Percentiles rank a stretch among this genome's conserved stretches.
Evolutionary conservation across 768 basidiomycete species (phyloP).

Genomic region (Hericium alpestre): DNA sequence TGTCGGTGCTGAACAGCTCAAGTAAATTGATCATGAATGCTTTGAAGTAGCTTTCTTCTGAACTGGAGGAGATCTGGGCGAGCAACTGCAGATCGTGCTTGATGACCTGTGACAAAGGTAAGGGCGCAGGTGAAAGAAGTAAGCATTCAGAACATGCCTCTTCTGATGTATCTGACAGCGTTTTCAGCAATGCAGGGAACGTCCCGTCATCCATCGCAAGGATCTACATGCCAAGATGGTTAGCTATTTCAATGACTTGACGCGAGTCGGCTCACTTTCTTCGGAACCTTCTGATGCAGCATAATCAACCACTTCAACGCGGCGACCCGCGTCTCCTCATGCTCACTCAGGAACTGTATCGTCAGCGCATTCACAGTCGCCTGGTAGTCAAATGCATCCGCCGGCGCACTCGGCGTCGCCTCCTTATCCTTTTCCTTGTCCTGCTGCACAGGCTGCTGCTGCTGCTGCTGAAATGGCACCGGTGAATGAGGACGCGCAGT

Average conservation of each 20-base stretch:
- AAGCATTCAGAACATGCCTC: conserved; percentile 40
- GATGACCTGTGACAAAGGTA: conserved; percentile 51
- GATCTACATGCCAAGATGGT: conserved; percentile 40
- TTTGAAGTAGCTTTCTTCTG: conserved; percentile 92
- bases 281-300: conserved; percentile 96
- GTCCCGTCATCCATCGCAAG: conserved; percentile 94
- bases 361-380: conserved; percentile 88
- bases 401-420: conserved; percentile 19
- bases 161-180: conserved; percentile 90
- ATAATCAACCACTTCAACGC: conserved; percentile 97
- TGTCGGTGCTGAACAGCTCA: conserved; percentile 90
- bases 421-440: conserved; percentile 1
- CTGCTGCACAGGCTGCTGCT: background rate
- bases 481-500: background rate
- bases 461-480: background rate
- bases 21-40: conserved; percentile 92
- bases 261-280: conserved; percentile 49
- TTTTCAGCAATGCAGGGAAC: conserved; percentile 91
- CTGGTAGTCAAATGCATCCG: conserved; percentile 83
- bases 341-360: conserved; percentile 90
- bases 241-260: background rate
- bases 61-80: conserved; percentile 92
- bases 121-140: too few relatives aligned
- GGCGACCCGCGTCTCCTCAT: conserved; percentile 91
- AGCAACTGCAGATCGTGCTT: conserved; percentile 92